Conservation (phyloP, 352 stramenopile genomes). For the Pythium folliculosum region DNA sequence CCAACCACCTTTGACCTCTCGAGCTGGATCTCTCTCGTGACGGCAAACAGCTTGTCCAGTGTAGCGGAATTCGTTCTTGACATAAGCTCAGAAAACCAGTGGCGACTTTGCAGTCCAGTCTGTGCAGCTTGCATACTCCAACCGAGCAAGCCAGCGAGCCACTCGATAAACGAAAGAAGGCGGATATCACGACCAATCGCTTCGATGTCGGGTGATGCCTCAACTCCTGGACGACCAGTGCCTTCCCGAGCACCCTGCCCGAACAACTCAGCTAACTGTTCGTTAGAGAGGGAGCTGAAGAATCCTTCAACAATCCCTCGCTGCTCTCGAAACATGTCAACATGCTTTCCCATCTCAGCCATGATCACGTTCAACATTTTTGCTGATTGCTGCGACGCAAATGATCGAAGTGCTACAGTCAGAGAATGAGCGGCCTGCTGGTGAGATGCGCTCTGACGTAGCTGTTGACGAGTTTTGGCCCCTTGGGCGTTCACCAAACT, state of each 20-base stretch:
- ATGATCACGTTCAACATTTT: slow-evolving; percentile 73
- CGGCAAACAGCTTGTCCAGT: slow-evolving; percentile 63
- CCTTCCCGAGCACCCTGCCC: slow-evolving; percentile 5
- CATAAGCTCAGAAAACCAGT: slow-evolving; percentile 80
- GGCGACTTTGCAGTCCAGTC: slow-evolving; percentile 65
- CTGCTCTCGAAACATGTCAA: slow-evolving; percentile 47
- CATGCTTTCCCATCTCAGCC: slow-evolving; percentile 54
- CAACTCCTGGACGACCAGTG: slow-evolving; percentile 5
- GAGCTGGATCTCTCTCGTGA: slow-evolving; percentile 72
- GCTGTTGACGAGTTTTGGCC: neutral
- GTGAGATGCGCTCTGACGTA: slow-evolving; percentile 51
- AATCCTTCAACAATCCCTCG: slow-evolving; percentile 55
- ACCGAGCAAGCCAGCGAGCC: slow-evolving; percentile 69
- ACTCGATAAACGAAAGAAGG: slow-evolving; percentile 69
- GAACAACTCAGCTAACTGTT: slow-evolving; percentile 53
- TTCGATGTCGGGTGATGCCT: slow-evolving; percentile 38
- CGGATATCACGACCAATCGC: slow-evolving; percentile 67
- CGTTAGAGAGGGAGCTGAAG: slow-evolving; percentile 60
- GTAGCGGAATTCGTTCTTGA: slow-evolving; percentile 54
- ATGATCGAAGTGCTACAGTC: slow-evolving; percentile 85
- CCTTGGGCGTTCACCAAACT: slow-evolving; percentile 35
- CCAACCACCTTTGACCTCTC: slow-evolving; percentile 70
- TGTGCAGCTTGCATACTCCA: slow-evolving; percentile 82
- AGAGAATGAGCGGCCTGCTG: slow-evolving; percentile 90
- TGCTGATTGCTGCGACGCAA: slow-evolving; percentile 86